A percentile compares a stretch with the other conserved stretches of the same genome.
Evolutionary conservation across 257 asterid genomes (phyloP).

Genomic region (Fraxinus quadrangulata): DNA sequence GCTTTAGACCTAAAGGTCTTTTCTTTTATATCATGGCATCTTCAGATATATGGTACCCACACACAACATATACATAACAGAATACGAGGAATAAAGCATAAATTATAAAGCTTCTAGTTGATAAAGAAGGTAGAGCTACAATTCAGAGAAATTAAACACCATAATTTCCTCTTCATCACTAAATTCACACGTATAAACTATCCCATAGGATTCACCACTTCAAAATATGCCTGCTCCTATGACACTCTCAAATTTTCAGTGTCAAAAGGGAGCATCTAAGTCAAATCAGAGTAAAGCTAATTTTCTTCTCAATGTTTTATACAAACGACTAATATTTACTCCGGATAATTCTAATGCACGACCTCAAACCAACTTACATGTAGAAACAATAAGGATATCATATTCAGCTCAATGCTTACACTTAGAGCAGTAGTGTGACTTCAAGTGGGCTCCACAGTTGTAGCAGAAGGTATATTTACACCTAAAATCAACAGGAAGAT

Average conservation of each 20-base stretch:
- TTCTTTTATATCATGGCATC: not conserved
- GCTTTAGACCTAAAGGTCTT: not conserved
- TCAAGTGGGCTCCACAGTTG: constrained; percentile 55
- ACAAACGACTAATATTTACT: not conserved
- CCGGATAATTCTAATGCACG: not conserved
- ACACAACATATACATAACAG: too few species aligned
- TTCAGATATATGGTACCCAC: not conserved
- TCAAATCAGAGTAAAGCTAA: not conserved
- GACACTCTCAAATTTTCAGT: not conserved
- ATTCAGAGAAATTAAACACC: not conserved
- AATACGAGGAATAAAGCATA: not conserved
- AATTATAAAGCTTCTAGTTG: not conserved
- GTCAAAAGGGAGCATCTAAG: not conserved
- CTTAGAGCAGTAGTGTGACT: constrained; percentile 19
- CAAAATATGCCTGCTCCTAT: not conserved
- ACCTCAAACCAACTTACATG: not conserved
- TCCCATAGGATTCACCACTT: not conserved
- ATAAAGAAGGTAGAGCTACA: not conserved
- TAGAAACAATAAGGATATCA: not conserved
- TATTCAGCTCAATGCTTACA: constrained; percentile 41
- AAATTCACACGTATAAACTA: not conserved
- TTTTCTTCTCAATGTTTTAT: not conserved
- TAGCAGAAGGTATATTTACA: constrained; percentile 64
- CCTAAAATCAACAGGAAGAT: constrained; percentile 37
- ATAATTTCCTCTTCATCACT: not conserved